Conservation (phyloP, 345 rosid genomes). For the Mangifera indica region DNA sequence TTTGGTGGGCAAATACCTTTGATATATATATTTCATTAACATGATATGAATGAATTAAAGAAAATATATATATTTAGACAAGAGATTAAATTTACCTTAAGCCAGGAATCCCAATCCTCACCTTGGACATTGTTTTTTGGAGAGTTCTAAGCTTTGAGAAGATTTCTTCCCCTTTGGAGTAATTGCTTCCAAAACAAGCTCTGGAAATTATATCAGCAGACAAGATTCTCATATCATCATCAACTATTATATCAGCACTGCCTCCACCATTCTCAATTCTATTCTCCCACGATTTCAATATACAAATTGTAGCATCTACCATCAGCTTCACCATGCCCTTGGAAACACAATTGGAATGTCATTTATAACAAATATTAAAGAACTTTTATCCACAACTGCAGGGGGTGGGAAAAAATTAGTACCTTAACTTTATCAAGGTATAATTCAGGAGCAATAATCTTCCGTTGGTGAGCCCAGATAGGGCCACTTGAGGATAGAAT, state of each 20-base stretch:
- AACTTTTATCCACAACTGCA: too few relatives aligned
- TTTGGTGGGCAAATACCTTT: slow-evolving; percentile 35
- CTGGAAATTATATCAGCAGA: slow-evolving; percentile 50
- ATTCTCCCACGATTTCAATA: slow-evolving; percentile 39
- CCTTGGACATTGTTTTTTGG: slow-evolving; percentile 29
- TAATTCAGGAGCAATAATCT: slow-evolving; percentile 44
- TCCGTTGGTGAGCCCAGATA: slow-evolving; percentile 40
- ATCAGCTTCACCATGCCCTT: slow-evolving; percentile 46
- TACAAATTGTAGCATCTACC: slow-evolving; percentile 27
- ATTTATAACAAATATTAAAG: too few relatives aligned
- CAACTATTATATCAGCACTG: slow-evolving; percentile 19
- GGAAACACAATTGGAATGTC: not conserved
- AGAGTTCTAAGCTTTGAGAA: slow-evolving; percentile 42
- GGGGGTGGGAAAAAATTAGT: not conserved
- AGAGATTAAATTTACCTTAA: slow-evolving; percentile 24
- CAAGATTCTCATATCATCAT: slow-evolving; percentile 39
- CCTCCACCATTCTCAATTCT: slow-evolving; percentile 21
- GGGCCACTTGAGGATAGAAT: slow-evolving; percentile 43
- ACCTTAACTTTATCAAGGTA: slow-evolving; percentile 52
- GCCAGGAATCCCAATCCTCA: slow-evolving; percentile 29
- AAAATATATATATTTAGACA: too few relatives aligned
- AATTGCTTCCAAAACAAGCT: slow-evolving; percentile 53
- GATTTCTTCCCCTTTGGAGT: slow-evolving; percentile 41
- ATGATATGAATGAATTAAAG: too few relatives aligned
- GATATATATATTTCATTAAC: too few relatives aligned